Conservation (phyloP, 2,329 filamentous ascomycete species). For the Fusarium fujikuroi region DNA sequence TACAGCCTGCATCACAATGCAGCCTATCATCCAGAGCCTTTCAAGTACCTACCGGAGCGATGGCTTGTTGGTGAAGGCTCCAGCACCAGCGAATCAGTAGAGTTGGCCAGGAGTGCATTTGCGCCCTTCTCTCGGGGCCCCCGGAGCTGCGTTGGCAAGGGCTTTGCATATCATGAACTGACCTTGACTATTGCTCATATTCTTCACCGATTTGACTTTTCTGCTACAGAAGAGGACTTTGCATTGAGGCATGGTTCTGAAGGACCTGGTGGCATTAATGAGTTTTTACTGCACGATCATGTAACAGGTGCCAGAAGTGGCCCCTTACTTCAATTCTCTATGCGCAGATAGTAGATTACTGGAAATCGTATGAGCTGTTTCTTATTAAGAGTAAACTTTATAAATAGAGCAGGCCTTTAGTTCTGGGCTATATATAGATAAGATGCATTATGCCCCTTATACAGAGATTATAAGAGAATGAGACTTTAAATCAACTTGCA, state of each 20-base stretch:
- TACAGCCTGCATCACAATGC: not conserved
- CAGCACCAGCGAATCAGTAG: not conserved
- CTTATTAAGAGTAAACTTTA: too few relatives aligned
- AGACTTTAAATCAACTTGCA: too few relatives aligned
- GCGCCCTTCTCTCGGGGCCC: not conserved
- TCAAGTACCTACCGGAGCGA: not conserved
- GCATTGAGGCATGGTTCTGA: not conserved
- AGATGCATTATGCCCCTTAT: too few relatives aligned
- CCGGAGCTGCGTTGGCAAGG: not conserved
- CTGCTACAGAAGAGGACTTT: not conserved
- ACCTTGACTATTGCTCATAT: not conserved
- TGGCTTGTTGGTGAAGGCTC: not conserved
- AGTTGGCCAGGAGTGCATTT: not conserved
- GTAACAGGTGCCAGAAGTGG: not conserved
- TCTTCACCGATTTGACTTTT: not conserved
- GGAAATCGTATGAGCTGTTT: too few relatives aligned
- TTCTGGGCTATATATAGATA: too few relatives aligned
- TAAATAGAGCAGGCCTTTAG: too few relatives aligned
- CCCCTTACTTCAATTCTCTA: not conserved
- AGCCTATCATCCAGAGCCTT: not conserved
- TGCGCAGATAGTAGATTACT: not conserved
- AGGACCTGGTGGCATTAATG: not conserved
- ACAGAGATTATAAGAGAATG: too few relatives aligned
- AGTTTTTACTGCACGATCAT: not conserved
- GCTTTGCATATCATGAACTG: not conserved